Percentiles rank a stretch among this genome's conserved stretches.
phyloP scores from a whole-genome alignment of 2,329 filamentous ascomycete genomes.

The Paraphaeosphaeria minitans region DNA sequence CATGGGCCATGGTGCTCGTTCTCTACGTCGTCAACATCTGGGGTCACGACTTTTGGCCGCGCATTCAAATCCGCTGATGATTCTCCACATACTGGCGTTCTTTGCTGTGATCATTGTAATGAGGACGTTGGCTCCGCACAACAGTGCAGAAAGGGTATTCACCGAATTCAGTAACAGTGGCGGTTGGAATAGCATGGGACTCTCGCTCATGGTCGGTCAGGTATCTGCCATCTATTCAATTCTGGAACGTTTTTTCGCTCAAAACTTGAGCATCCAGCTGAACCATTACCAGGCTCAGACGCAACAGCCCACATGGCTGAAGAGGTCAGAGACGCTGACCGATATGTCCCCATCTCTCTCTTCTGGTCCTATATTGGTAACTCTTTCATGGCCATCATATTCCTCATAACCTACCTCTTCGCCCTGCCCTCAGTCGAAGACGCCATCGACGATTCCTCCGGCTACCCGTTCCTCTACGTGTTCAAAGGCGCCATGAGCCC shows the following conservation, averaged over 20 bases:
- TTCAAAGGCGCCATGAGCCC: constrained; percentile 33
- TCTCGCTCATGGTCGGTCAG: constrained; percentile 50
- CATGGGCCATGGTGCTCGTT: constrained; percentile 52
- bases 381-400: constrained; percentile 42
- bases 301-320: constrained; percentile 51
- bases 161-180: constrained; percentile 45
- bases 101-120: constrained; percentile 50
- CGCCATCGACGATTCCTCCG: constrained; percentile 34
- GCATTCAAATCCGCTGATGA: constrained; percentile 45
- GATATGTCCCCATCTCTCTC: constrained; percentile 48
- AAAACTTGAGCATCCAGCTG: neutral
- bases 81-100: constrained; percentile 53
- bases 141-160: constrained; percentile 37
- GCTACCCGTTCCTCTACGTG: constrained; percentile 45
- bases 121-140: constrained; percentile 41
- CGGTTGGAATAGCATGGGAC: constrained; percentile 47
- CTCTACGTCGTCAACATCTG: constrained; percentile 51
- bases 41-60: constrained; percentile 36
- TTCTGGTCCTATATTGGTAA: constrained; percentile 50
- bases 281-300: constrained; percentile 27
- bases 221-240: constrained; percentile 45
- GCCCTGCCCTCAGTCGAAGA: constrained; percentile 39
- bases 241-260: neutral
- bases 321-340: constrained; percentile 49
- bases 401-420: constrained; percentile 42